Evolutionary conservation across 2,329 filamentous ascomycete genomes (phyloP).

Genomic region (Neonectria punicea): DNA sequence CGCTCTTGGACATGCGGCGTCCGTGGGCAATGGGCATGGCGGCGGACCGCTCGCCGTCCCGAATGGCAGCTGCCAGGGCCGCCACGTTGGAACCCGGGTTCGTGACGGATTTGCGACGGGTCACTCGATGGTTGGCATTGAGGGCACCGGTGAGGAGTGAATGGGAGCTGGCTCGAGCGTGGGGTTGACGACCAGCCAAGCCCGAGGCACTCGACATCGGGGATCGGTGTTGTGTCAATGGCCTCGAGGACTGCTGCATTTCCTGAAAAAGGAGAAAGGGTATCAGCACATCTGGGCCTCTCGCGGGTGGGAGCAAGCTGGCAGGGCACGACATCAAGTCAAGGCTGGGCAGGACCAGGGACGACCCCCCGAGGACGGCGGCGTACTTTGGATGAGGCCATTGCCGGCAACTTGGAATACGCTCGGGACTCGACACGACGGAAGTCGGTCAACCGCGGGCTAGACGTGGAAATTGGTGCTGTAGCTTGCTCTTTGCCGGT

Average conservation of each 20-base stretch:
- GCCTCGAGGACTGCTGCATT: constrained; percentile 73
- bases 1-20: constrained; percentile 76
- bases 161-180: constrained; percentile 82
- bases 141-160: constrained; percentile 81
- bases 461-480: constrained; percentile 37
- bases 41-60: constrained; percentile 69
- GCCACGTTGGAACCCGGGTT: constrained; percentile 78
- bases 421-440: constrained; percentile 49
- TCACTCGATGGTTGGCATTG: constrained; percentile 85
- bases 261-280: constrained; percentile 58
- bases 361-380: constrained; percentile 35
- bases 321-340: constrained; percentile 43
- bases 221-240: constrained; percentile 71
- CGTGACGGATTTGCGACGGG: constrained; percentile 93
- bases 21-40: constrained; percentile 68
- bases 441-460: constrained; percentile 46
- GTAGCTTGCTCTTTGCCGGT: constrained; percentile 32
- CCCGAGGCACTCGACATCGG: constrained; percentile 68
- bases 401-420: constrained; percentile 55
- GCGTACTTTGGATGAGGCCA: constrained; percentile 72
- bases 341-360: constrained; percentile 32
- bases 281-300: constrained; percentile 50
- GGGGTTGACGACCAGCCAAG: constrained; percentile 68
- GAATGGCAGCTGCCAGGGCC: constrained; percentile 77
- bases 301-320: constrained; percentile 45